Evolutionary conservation across 2,329 filamentous ascomycete species (phyloP), one percentile per base, ranked within the genome.

Genomic region (Bipolaris sorokiniana): DNA sequence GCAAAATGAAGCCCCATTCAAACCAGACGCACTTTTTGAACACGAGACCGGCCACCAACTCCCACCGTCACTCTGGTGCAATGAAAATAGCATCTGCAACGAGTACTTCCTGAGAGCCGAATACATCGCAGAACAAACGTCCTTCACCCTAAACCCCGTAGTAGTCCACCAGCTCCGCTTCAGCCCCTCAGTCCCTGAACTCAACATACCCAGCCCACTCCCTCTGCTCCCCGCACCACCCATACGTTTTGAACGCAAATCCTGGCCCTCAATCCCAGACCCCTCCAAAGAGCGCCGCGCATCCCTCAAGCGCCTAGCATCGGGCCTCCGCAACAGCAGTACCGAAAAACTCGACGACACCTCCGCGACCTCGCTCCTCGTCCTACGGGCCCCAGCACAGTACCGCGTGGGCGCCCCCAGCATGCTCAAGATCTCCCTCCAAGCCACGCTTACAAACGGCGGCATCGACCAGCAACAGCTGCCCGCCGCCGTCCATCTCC

Each of bases 61-160:
- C 9, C 66, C 67, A 6, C 66, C 67, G 3, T 63, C 60, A 3
- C 37, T 69, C 22, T 63, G 61, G 59, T 63, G 58, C 57, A 52
- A 61, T 5, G 58, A 64, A 23, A 63, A 48, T 15, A 59, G 52
- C 13, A 47, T 65, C 10, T 58, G 62, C 34, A 62, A 59, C 37
- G 59, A 68, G 16, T 69, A 68, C 54, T 61, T 58, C 5, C 51
- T 69, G 5, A 59, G 68, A 56, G 67, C 67, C 1, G 51, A 62
- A 33, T 59, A 62, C 15, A 31, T 61, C 23, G 55, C 54, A 13
- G 54, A 60, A 16, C 48, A 67, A 41, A 37, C 56, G 31, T 63
- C 62, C 9, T 64, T 63, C 46, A 61, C 56, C 1, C 46, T 64
- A n/a, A 61, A 63, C 7, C 58, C 57, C 1, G 52, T 66, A 1